Evolutionary conservation across 2,329 filamentous ascomycete species (phyloP).

Genomic region (Alternaria infectoria): DNA sequence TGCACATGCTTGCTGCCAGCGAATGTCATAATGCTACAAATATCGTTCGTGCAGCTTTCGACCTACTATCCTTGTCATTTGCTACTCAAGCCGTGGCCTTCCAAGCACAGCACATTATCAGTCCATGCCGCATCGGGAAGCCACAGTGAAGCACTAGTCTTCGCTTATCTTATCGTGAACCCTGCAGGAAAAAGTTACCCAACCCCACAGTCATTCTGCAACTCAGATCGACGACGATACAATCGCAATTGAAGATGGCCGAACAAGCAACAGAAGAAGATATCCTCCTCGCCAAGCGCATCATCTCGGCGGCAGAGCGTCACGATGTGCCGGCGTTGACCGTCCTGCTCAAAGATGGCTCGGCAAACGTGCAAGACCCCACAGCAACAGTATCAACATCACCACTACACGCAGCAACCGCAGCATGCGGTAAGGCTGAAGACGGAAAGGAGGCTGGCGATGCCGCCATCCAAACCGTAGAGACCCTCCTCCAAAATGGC

Average conservation of each 20-base stretch:
- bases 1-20: neutral
- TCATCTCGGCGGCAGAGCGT: constrained; percentile 45
- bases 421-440: constrained; percentile 38
- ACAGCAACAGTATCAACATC: constrained; percentile 43
- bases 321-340: constrained; percentile 44
- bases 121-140: constrained; percentile 10
- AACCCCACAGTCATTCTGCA: constrained; percentile 15
- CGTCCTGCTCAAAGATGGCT: constrained; percentile 44
- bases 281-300: constrained; percentile 45
- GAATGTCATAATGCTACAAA: too few relatives aligned
- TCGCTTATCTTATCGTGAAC: constrained; percentile 19
- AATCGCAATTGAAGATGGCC: constrained; percentile 32
- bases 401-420: constrained; percentile 46
- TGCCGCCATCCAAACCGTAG: constrained; percentile 37
- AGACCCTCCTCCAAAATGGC: constrained; percentile 45
- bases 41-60: neutral
- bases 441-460: constrained; percentile 37
- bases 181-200: constrained; percentile 13
- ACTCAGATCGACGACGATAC: neutral
- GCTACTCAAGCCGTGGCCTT: neutral
- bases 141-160: constrained; percentile 13
- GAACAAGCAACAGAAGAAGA: constrained; percentile 45
- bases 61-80: neutral
- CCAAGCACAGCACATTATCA: too few relatives aligned
- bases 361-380: constrained; percentile 46